These are phyloP conservation scores for Eruca vesicaria DNA, from an alignment of 441 rosid genomes.

Conservation along the genomic window DNA sequence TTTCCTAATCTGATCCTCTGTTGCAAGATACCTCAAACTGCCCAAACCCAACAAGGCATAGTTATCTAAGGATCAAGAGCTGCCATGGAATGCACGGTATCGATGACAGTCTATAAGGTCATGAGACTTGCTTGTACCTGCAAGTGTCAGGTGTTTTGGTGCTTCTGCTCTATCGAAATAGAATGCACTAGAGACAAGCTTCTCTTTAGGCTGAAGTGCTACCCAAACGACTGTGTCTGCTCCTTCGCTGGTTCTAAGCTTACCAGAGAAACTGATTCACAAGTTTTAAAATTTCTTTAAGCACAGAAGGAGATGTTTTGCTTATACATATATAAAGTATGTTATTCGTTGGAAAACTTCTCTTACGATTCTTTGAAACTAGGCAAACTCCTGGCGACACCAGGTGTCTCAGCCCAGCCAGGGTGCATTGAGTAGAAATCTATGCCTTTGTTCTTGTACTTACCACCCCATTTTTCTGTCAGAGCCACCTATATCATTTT, in stretches of 20 bases:
- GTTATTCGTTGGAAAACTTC: not conserved
- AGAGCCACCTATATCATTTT: slow-evolving; percentile 57
- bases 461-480: slow-evolving; percentile 77
- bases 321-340: not conserved
- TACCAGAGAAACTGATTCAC: slow-evolving; percentile 61
- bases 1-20: too few species aligned
- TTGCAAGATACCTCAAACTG: too few species aligned
- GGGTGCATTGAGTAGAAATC: slow-evolving; percentile 93
- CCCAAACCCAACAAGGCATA: too few species aligned
- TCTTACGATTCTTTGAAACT: slow-evolving; percentile 55
- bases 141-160: slow-evolving; percentile 58
- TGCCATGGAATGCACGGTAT: slow-evolving; percentile 47
- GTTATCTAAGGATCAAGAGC: slow-evolving; percentile 23
- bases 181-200: slow-evolving; percentile 65
- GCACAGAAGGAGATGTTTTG: too few species aligned
- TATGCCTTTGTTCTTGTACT: slow-evolving; percentile 62
- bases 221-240: slow-evolving; percentile 82
- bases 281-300: slow-evolving; percentile 2
- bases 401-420: slow-evolving; percentile 93
- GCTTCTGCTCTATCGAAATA: slow-evolving; percentile 88
- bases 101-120: slow-evolving; percentile 46
- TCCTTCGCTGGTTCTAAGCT: slow-evolving; percentile 74
- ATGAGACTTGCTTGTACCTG: slow-evolving; percentile 69
- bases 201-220: slow-evolving; percentile 79
- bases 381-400: slow-evolving; percentile 72